phyloP scores from a whole-genome alignment of 164 flowering plant genomes.

The Houttuynia cordata region DNA sequence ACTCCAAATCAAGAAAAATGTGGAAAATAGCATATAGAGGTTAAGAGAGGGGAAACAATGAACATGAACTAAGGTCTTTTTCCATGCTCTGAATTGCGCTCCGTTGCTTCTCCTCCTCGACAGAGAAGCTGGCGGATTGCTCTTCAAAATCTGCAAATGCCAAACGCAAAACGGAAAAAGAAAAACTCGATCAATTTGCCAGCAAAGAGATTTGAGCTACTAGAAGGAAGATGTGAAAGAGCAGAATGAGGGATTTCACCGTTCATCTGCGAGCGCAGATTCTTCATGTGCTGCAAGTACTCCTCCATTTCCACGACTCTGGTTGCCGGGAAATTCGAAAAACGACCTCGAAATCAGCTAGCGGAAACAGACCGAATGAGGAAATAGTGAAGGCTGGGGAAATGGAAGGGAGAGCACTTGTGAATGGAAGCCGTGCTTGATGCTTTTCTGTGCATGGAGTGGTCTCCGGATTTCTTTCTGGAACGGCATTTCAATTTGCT shows the following conservation, averaged over 20 bases:
- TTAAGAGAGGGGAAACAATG: neutral
- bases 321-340: no score
- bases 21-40: neutral
- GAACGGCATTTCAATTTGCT: no score
- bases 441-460: no score
- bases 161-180: no score
- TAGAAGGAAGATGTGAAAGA: neutral
- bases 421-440: no score
- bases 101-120: conserved; percentile 60
- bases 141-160: conserved; percentile 59
- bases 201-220: neutral
- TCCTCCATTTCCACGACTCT: conserved; percentile 44
- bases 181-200: neutral
- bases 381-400: no score
- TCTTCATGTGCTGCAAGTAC: conserved; percentile 66
- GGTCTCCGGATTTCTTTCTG: no score
- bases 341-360: no score
- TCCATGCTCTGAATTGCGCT: conserved; percentile 45
- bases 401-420: no score
- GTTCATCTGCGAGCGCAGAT: conserved; percentile 74
- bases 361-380: no score
- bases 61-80: conserved; percentile 50
- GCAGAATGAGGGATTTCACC: conserved; percentile 25
- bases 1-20: no score
- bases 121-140: conserved; percentile 56